Evolutionary conservation across 2,329 filamentous ascomycete species (phyloP).

Genomic region (Cercospora sp.): DNA sequence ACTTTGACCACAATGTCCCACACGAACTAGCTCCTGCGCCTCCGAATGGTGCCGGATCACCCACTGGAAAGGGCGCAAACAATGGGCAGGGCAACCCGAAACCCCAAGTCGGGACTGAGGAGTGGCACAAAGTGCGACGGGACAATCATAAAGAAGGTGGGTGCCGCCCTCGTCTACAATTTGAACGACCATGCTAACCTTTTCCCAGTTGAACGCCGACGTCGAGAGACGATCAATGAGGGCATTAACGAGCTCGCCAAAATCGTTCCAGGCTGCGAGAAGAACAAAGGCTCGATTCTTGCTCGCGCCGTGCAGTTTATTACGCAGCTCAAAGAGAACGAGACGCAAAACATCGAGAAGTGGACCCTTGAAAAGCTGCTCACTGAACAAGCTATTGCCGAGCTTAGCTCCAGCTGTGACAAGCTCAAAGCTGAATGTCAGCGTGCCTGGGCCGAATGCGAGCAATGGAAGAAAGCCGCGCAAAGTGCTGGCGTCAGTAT

Average conservation of each 20-base stretch:
- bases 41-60: conserved; percentile 46
- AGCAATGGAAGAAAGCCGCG: conserved; percentile 69
- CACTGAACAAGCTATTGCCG: conserved; percentile 83
- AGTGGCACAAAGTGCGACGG: conserved; percentile 96
- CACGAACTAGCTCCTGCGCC: conserved; percentile 13
- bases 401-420: conserved; percentile 83
- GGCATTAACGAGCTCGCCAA: conserved; percentile 97
- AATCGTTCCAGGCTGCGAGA: conserved; percentile 95
- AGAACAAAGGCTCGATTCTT: conserved; percentile 97
- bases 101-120: conserved; percentile 88
- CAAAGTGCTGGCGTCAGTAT: conserved; percentile 34
- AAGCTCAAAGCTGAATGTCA: conserved; percentile 81
- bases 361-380: conserved; percentile 89
- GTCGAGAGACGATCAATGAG: conserved; percentile 97
- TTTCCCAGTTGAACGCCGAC: conserved; percentile 80
- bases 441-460: conserved; percentile 72
- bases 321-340: conserved; percentile 89
- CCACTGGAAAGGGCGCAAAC: conserved; percentile 29
- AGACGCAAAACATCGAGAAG: conserved; percentile 90
- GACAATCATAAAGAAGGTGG: conserved; percentile 98
- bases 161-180: conserved; percentile 28
- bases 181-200: conserved; percentile 14
- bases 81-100: conserved; percentile 51
- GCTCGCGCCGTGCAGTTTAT: conserved; percentile 94
- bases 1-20: conserved; percentile 24